Base-by-base conservation (phyloP, 176 grass and related monocot genomes). In the Triticum turgidum region DNA sequence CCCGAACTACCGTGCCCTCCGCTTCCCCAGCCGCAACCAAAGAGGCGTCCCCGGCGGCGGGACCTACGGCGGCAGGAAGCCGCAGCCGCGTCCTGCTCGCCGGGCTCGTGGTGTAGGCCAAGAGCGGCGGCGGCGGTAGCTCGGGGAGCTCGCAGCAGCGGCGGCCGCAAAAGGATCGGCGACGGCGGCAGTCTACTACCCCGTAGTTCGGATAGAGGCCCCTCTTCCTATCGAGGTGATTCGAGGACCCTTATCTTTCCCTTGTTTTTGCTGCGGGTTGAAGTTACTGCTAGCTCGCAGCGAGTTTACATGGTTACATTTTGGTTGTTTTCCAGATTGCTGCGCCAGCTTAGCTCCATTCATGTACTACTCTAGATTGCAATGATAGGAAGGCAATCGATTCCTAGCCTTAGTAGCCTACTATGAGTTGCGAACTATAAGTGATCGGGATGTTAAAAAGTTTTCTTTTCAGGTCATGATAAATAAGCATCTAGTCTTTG, bases 141-240 rank as follows among this genome's bases (percentile, higher is more conserved):
- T 65, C 52, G 65, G 12, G 65, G 84, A 86, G 84, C 34, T 79
- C 42, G 29, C 59, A 22, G 42, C 73, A 7, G 83, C 67, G 2
- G 49, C 15, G 35, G 70, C 5, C 10, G 69, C n/a, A 27, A 38
- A 61, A 73, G 35, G 33, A 58, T 71, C 14, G 52, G 17, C 84
- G 49, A 38, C 80, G 84, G 76, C 51, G 7, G 27, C 64, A 52
- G 11, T 52, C 64, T 47, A 9, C 42, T 69, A 18, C 29, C 64
- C 42, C 17, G 64, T 35, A 82, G 75, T 22, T 56, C 35, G 25
- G 69, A 80, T 66, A 68, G 42, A 87, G 73, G n/a, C 86, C 7
- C 20, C 42, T 41, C 41, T 22, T 34, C 61, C 61, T 56, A 37
- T 87, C 22, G 69, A 81, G 78, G 58, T 73, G 52, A 15, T 73